Conservation (phyloP, 2,329 filamentous ascomycete species). For the Penicillium sp. region DNA sequence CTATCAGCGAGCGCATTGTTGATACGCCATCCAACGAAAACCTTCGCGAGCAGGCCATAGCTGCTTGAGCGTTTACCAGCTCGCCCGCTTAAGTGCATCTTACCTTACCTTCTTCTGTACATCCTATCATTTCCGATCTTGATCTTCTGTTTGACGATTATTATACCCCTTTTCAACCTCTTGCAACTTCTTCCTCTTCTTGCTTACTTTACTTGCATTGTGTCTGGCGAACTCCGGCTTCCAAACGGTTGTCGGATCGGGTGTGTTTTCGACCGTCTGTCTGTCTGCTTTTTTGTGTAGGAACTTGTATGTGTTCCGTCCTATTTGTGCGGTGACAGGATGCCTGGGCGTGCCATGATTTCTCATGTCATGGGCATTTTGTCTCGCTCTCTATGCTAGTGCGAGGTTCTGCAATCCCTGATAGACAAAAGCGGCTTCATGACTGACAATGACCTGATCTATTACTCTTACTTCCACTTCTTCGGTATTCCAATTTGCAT, state of each 20-base stretch:
- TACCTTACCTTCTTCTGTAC: constrained; percentile 15
- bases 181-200: constrained; percentile 11
- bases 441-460: constrained; percentile 9
- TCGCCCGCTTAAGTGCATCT: neutral
- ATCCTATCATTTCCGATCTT: constrained; percentile 18
- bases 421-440: constrained; percentile 13
- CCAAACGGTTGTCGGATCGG: constrained; percentile 1
- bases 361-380: neutral
- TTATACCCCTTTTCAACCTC: constrained; percentile 15
- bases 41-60: constrained; percentile 23
- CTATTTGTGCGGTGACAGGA: neutral
- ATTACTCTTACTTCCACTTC: neutral
- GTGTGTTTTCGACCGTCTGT: constrained; percentile 5
- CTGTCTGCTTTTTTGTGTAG: neutral
- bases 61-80: constrained; percentile 12
- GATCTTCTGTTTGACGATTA: constrained; percentile 15
- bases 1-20: constrained; percentile 19
- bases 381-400: neutral
- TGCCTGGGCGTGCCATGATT: neutral
- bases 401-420: neutral
- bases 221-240: constrained; percentile 6
- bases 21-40: constrained; percentile 22
- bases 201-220: constrained; percentile 17
- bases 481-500: no score
- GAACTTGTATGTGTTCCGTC: neutral